These are phyloP conservation scores for Phialocephala subalpina DNA, from an alignment of 2,329 filamentous ascomycete genomes.

Conservation along the genomic window DNA sequence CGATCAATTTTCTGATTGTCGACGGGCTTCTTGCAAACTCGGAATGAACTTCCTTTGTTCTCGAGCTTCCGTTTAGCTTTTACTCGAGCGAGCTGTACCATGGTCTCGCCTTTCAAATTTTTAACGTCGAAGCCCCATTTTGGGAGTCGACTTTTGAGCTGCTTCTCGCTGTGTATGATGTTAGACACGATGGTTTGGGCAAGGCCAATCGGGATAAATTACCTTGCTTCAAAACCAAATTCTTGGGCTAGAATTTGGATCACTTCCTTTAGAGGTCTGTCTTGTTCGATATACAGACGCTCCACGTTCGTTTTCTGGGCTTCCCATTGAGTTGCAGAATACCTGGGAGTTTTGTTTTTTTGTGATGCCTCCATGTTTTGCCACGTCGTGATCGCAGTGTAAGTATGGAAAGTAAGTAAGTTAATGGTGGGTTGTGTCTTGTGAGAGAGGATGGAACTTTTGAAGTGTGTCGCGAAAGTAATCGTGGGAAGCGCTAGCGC, in stretches of 20 bases:
- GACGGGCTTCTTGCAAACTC: conserved; percentile 20
- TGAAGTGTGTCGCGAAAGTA: neutral
- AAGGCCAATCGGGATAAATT: neutral
- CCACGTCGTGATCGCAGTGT: neutral
- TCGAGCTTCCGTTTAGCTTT: conserved; percentile 15
- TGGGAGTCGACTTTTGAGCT: conserved; percentile 21
- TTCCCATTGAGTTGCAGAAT: conserved; percentile 20
- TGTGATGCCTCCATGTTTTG: neutral
- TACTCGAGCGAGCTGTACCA: conserved; percentile 8
- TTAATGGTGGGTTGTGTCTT: neutral
- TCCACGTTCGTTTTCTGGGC: conserved; percentile 12
- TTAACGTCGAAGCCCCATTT: conserved; percentile 24
- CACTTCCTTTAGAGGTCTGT: conserved; percentile 19
- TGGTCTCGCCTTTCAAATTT: conserved; percentile 18
- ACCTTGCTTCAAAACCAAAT: conserved; percentile 16
- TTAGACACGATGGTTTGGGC: neutral
- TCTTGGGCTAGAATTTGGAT: conserved; percentile 12
- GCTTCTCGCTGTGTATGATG: conserved; percentile 15
- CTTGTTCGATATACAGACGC: conserved; percentile 15
- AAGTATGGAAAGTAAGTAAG: neutral
- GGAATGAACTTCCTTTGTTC: conserved; percentile 20
- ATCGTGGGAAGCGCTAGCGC: neutral
- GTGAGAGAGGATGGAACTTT: neutral
- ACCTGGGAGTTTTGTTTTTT: conserved; percentile 13
- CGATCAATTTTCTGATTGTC: conserved; percentile 19